A percentile compares a stretch with the other conserved stretches of the same genome.
phyloP scores from a whole-genome alignment of 306 rosid genomes.

The Fragaria vesca region DNA sequence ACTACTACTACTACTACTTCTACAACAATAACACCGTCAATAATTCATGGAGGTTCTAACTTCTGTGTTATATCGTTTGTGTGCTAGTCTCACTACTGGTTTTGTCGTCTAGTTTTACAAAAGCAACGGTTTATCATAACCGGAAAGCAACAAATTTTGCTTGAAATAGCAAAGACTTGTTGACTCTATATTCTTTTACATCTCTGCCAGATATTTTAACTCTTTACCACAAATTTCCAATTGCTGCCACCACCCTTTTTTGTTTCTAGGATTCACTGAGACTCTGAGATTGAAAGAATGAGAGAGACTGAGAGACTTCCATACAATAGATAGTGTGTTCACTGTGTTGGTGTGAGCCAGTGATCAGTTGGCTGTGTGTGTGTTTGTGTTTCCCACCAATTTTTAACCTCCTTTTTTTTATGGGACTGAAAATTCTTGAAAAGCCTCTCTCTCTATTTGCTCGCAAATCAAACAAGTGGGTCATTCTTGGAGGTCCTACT shows the following conservation, averaged over 20 bases:
- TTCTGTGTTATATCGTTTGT: not conserved
- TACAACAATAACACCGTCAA: not conserved
- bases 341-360: slow-evolving; percentile 19
- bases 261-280: slow-evolving; percentile 11
- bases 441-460: not conserved
- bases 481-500: slow-evolving; percentile 67
- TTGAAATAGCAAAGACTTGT: slow-evolving; percentile 35
- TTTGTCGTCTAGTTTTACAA: slow-evolving; percentile 40
- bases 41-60: not conserved
- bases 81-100: not conserved
- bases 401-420: slow-evolving; percentile 35
- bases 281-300: not conserved
- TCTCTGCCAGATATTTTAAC: slow-evolving; percentile 13
- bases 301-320: not conserved
- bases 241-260: slow-evolving; percentile 17
- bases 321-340: not conserved
- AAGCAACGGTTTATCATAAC: slow-evolving; percentile 15
- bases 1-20: not conserved
- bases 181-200: slow-evolving; percentile 37
- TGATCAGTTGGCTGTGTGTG: slow-evolving; percentile 24
- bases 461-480: slow-evolving; percentile 57
- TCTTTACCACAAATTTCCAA: slow-evolving; percentile 38
- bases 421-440: slow-evolving; percentile 53
- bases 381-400: slow-evolving; percentile 63
- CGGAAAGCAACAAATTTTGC: slow-evolving; percentile 51